A percentile compares a stretch with the other conserved stretches of the same genome.
Evolutionary conservation across 1,139 yeast species (phyloP).

Genomic region (Pichia sp.): DNA sequence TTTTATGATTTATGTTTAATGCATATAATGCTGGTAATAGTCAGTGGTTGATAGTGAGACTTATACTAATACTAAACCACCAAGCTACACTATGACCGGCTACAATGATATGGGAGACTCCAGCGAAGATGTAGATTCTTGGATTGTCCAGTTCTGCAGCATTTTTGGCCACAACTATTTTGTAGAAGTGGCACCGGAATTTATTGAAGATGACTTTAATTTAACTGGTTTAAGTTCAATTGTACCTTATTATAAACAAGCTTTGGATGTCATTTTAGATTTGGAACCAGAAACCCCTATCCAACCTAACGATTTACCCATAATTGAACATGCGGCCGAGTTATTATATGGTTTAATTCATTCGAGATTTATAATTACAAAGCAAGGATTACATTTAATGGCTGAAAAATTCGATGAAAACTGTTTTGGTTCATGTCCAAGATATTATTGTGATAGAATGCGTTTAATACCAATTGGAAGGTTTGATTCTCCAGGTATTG

Average conservation of each 20-base stretch:
- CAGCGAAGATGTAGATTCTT: conserved; percentile 62
- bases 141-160: conserved; percentile 88
- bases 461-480: conserved; percentile 89
- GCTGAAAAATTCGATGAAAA: conserved; percentile 89
- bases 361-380: conserved; percentile 82
- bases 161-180: conserved; percentile 88
- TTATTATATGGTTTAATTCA: conserved; percentile 88
- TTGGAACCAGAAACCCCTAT: conserved; percentile 64
- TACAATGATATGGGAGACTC: conserved; percentile 21
- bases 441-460: conserved; percentile 88
- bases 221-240: conserved; percentile 80
- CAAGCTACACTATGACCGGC: background rate
- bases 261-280: conserved; percentile 83
- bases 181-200: conserved; percentile 87
- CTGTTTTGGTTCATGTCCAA: conserved; percentile 88
- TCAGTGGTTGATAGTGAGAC: background rate
- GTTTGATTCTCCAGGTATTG: conserved; percentile 84
- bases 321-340: conserved; percentile 87
- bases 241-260: conserved; percentile 89
- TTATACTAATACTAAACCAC: background rate
- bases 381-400: conserved; percentile 89
- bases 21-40: background rate
- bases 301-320: conserved; percentile 62
- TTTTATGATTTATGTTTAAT: background rate
- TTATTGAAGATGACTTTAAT: conserved; percentile 94